phyloP scores from a whole-genome alignment of 2,329 filamentous ascomycete species.

The Phialemonium atrogriseum region DNA sequence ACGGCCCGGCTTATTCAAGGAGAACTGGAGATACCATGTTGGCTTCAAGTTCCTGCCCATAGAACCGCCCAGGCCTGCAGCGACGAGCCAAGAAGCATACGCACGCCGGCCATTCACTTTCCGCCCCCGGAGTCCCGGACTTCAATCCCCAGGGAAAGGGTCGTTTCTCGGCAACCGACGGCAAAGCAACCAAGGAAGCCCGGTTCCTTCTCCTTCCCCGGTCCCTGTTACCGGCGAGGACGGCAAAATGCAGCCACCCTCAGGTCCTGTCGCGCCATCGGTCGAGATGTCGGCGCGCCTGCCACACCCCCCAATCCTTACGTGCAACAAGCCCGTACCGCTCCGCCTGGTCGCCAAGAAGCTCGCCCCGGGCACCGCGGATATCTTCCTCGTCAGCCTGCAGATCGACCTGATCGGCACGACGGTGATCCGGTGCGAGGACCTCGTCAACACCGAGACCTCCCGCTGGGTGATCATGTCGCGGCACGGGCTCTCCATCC shows the following conservation, averaged over 20 bases:
- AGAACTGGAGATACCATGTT: slow-evolving; percentile 65
- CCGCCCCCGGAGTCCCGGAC: slow-evolving; percentile 27
- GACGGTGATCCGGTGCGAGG: slow-evolving; percentile 72
- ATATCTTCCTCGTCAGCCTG: slow-evolving; percentile 67
- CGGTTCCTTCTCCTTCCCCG: too few species aligned
- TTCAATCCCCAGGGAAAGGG: slow-evolving; percentile 31
- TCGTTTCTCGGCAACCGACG: slow-evolving; percentile 20
- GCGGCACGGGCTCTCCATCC: slow-evolving; percentile 61
- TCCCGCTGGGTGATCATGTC: slow-evolving; percentile 70
- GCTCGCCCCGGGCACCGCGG: slow-evolving; percentile 57
- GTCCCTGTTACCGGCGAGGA: background rate
- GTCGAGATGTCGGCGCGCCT: slow-evolving; percentile 72
- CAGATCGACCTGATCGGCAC: slow-evolving; percentile 76
- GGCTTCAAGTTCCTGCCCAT: slow-evolving; percentile 87
- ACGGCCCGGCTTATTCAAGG: slow-evolving; percentile 79
- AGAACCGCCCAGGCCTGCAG: slow-evolving; percentile 68
- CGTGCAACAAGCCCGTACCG: slow-evolving; percentile 79
- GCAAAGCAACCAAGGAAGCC: slow-evolving; percentile 5
- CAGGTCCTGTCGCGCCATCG: slow-evolving; percentile 48
- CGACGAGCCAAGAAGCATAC: slow-evolving; percentile 69
- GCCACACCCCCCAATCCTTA: slow-evolving; percentile 80
- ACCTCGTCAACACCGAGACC: slow-evolving; percentile 60
- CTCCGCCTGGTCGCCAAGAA: slow-evolving; percentile 74
- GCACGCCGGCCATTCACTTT: slow-evolving; percentile 64
- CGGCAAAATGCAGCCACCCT: slow-evolving; percentile 10